Base-by-base conservation (phyloP, 805 yeast genomes). In the Clavispora santaluciae region DNA sequence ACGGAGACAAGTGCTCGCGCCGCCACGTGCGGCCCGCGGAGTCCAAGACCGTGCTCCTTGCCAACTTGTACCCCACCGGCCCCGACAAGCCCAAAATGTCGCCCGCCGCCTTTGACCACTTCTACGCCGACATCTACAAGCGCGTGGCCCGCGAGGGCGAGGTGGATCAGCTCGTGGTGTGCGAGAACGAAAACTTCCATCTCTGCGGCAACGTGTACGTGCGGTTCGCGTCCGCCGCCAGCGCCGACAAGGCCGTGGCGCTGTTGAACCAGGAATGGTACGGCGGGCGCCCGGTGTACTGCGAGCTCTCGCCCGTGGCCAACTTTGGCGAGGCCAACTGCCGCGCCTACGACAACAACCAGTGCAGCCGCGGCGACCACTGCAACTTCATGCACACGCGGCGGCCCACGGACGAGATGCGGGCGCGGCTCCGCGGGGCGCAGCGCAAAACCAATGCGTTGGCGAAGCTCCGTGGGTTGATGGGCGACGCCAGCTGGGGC, bases 311-410 rank as follows among this genome's bases (percentile, higher is more conserved):
- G 18, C 93, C 96, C 11, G 90, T 86, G 15, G 61, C 73, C 3
- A 79, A 75, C 54, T 78, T 86, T 50, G 67, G 72, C 34, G 93
- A 83, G 41, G 84, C 95, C 10, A 72, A 78, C 40, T 90, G 98
- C 56, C 70, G 86, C 30, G 83, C 83, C 33, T 82, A 83, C 54
- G 86, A 81, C 28, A 61, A 69, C 2, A 62, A 70, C 18, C 66
- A 64, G 11, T 90, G 98, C 57, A 75, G 72, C n/a, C 73, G 97
- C 56, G 91, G 89, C 2, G 85, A 81, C 23, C 75, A 76, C 54
- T 90, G 98, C 63, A 90, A 90, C 60, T 89, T 86, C 60, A 83
- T 88, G 76, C 98, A 90, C 60, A 72, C 82, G 3, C 70, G 81
- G 51, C 61, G 71, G 28, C 87, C 95, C 0, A 56, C 75, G 2